Conservation (phyloP, 2,329 filamentous ascomycete species). For the Verticillium alfalfae region DNA sequence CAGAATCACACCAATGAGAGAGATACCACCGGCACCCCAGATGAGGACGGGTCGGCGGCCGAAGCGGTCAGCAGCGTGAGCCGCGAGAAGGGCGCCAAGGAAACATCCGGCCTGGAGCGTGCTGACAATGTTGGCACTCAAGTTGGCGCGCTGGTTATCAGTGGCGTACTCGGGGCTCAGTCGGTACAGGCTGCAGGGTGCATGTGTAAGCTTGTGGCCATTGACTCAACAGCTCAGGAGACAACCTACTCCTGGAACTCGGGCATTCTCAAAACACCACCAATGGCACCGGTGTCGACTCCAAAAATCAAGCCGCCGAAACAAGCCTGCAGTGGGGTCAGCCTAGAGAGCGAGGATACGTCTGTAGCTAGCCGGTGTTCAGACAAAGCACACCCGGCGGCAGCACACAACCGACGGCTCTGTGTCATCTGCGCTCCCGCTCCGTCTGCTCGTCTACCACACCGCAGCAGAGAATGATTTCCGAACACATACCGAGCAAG, state of each 20-base stretch:
- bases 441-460: neutral
- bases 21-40: conserved; percentile 21
- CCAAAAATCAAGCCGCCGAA: conserved; percentile 13
- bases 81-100: conserved; percentile 18
- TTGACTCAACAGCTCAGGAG: neutral
- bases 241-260: conserved; percentile 12
- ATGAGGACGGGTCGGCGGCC: conserved; percentile 36
- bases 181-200: neutral
- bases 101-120: conserved; percentile 19
- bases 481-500: conserved; percentile 1
- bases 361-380: no score
- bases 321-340: conserved; percentile 1
- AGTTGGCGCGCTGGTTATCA: conserved; percentile 11
- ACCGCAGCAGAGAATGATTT: neutral
- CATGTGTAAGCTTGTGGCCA: neutral
- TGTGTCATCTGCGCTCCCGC: no score
- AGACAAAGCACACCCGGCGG: no score
- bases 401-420: no score
- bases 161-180: neutral
- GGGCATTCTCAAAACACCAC: conserved; percentile 17
- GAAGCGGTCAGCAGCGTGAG: conserved; percentile 30
- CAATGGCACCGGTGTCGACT: conserved; percentile 19
- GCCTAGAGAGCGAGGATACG: no score
- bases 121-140: conserved; percentile 12
- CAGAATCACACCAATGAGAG: conserved; percentile 24